A percentile compares a stretch with the other conserved stretches of the same genome.
phyloP scores from a whole-genome alignment of 805 yeast species.

The Torulaspora maleeae region DNA sequence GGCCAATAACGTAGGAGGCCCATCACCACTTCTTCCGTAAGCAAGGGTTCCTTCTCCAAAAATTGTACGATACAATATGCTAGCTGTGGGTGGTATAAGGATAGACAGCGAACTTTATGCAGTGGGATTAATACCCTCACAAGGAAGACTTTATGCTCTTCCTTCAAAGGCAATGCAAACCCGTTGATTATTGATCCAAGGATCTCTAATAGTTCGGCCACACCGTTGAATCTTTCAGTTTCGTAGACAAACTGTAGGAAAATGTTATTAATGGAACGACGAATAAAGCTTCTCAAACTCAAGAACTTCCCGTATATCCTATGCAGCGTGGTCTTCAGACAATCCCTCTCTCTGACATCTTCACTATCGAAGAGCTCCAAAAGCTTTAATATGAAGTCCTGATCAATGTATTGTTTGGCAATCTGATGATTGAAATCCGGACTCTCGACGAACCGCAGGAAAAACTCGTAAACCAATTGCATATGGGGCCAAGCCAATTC shows the following conservation, averaged over 20 bases:
- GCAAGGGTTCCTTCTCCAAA: slow-evolving; percentile 83
- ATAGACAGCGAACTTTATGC: slow-evolving; percentile 84
- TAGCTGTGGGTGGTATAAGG: slow-evolving; percentile 91
- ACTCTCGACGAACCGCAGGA: slow-evolving; percentile 85
- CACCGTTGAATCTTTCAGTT: slow-evolving; percentile 92
- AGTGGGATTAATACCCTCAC: slow-evolving; percentile 83
- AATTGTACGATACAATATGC: slow-evolving; percentile 97
- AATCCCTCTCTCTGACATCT: slow-evolving; percentile 94
- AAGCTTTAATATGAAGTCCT: slow-evolving; percentile 72
- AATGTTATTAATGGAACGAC: slow-evolving; percentile 87
- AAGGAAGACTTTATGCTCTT: slow-evolving; percentile 89
- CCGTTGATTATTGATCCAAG: slow-evolving; percentile 96
- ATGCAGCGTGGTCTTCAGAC: slow-evolving; percentile 90
- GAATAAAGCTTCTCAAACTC: slow-evolving; percentile 80
- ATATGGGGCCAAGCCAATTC: slow-evolving; percentile 99
- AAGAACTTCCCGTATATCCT: slow-evolving; percentile 94
- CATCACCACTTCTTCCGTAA: slow-evolving; percentile 95
- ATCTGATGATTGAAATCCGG: slow-evolving; percentile 90
- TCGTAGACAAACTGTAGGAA: slow-evolving; percentile 91
- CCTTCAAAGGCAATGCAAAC: slow-evolving; percentile 93
- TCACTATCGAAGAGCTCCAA: slow-evolving; percentile 92
- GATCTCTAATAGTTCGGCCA: slow-evolving; percentile 90
- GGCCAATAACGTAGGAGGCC: slow-evolving; percentile 96
- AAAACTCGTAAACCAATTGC: slow-evolving; percentile 94
- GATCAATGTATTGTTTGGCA: slow-evolving; percentile 93